A percentile compares a stretch with the other conserved stretches of the same genome.
Conservation (phyloP, 306 rosid species). For the Echinosophora koreensis region DNA sequence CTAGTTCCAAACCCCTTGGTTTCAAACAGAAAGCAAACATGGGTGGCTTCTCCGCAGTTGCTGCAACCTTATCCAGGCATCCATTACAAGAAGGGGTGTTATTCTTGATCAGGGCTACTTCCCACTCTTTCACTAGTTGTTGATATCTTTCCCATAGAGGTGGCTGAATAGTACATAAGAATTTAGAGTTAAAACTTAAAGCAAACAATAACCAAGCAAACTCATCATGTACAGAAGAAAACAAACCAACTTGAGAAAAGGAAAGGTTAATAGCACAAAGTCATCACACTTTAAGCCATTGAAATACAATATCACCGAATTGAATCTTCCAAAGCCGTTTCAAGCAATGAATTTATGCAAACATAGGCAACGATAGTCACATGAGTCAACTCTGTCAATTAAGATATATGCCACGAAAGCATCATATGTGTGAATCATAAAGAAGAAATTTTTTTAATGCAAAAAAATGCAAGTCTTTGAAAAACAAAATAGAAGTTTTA, state of each 20-base stretch:
- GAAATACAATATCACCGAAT: background rate
- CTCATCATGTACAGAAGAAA: conserved; percentile 24
- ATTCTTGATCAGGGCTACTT: conserved; percentile 64
- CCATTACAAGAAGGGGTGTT: conserved; percentile 56
- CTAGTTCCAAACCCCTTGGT: conserved; percentile 90
- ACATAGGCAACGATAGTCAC: no score
- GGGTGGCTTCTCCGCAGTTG: conserved; percentile 80
- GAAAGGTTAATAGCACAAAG: conserved; percentile 21
- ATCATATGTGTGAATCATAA: no score
- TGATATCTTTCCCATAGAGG: conserved; percentile 89
- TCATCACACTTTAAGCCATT: conserved; percentile 11
- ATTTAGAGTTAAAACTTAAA: conserved; percentile 1
- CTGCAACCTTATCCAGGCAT: conserved; percentile 56
- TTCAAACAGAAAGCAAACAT: conserved; percentile 96
- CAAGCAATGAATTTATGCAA: no score
- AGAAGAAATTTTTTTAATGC: no score
- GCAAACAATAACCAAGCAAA: conserved; percentile 20
- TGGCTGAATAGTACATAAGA: conserved; percentile 62
- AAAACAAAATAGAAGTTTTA: no score
- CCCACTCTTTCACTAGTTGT: conserved; percentile 84
- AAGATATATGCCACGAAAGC: no score
- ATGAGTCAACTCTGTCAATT: no score
- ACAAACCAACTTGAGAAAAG: conserved; percentile 32
- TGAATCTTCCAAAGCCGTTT: no score
- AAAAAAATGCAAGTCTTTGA: no score